phyloP scores from a whole-genome alignment of 768 basidiomycete genomes.

The Auricularia heimuer region DNA sequence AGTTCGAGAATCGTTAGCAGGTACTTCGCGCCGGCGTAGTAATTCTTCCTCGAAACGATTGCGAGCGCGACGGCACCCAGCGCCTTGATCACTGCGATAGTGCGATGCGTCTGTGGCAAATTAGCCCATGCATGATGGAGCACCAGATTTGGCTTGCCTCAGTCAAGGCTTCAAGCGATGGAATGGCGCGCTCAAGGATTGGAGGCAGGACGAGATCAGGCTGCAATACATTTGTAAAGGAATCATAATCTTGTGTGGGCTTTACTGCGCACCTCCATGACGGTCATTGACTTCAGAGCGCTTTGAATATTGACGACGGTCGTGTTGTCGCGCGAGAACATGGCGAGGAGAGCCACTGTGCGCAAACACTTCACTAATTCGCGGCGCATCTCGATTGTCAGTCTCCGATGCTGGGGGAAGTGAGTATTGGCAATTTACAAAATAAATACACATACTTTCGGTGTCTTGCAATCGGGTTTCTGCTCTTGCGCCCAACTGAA shows the following conservation, averaged over 20 bases:
- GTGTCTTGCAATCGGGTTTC: conserved; percentile 70
- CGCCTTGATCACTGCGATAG: conserved; percentile 77
- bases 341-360: conserved; percentile 76
- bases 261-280: conserved; percentile 41
- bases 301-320: conserved; percentile 70
- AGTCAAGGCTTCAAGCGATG: conserved; percentile 78
- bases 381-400: conserved; percentile 69
- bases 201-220: conserved; percentile 78
- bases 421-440: conserved; percentile 1
- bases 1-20: conserved; percentile 72
- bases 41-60: conserved; percentile 67
- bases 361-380: conserved; percentile 77
- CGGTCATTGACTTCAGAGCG: conserved; percentile 70
- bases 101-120: conserved; percentile 59
- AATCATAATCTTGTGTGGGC: neutral
- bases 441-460: conserved; percentile 30
- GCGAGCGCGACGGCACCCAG: conserved; percentile 73
- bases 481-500: conserved; percentile 74
- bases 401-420: conserved; percentile 48
- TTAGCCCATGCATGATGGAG: conserved; percentile 5
- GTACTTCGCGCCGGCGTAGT: conserved; percentile 75
- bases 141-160: conserved; percentile 40
- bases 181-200: conserved; percentile 73
- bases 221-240: neutral
- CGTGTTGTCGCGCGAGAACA: conserved; percentile 76